Evolutionary conservation across 1,284 basidiomycete species (phyloP), one percentile per base, ranked within the genome.

Genomic region (Trichosporon coremiiforme): DNA sequence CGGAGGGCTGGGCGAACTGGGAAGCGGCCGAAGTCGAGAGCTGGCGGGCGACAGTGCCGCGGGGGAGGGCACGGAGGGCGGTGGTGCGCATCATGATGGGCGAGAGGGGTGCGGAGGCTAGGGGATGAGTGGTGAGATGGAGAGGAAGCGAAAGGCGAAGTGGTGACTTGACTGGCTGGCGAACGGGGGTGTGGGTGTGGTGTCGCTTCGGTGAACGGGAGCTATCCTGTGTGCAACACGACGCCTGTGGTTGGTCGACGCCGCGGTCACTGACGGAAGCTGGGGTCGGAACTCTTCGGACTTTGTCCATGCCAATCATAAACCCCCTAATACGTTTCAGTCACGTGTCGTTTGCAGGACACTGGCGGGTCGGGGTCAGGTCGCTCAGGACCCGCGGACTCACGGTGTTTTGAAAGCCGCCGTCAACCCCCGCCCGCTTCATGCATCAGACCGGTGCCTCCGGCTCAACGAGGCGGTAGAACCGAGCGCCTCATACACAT

Each of bases 21-120:
- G 74, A 69, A 38, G 67, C 64, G 22, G 79, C 75, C 50, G 74
- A 75, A 47, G 78, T 73, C 36, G 78, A 76, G 76, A 80, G 75
- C 69, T 76, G 70, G 69, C 77, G 71, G 64, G 71, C 70, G 36
- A 71, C 71, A 22, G 53, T 47, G 55, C 64, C 66, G 64, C 68
- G 68, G 66, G 65, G 67, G 57, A 70, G 41, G 64, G 69, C 69
- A 62, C 72, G 72, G 65, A 73, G 68, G 65, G 72, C 70, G 67
- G 68, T 68, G 62, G 68, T 66, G 67, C 70, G 69, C 69, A 74
- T 72, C 73, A 74, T 74, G 22, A 41, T 71, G 65, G 47, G 47
- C 6, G 25, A 55, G 60, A 29, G 29, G 31, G 35, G n/a, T 20
- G 62, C 33, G 7, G 63, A 47, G 64, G 25, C 6, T 33, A 57